Evolutionary conservation across 148 eudicot genomes (phyloP).

Genomic region (Dianthus caryophyllus): DNA sequence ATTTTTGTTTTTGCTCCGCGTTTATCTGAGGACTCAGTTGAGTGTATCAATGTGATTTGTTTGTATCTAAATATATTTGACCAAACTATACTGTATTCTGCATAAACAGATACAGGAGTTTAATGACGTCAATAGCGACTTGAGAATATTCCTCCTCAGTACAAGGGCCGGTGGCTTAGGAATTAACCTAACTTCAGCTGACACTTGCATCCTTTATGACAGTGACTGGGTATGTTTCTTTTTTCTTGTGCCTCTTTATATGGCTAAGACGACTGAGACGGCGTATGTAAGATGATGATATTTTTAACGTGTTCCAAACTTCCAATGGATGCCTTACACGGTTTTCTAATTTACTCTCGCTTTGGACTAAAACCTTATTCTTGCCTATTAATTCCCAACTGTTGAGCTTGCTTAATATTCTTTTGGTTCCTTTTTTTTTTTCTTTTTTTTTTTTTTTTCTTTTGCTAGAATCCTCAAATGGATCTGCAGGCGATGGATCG

Average conservation of each 20-base stretch:
- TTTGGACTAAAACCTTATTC: neutral
- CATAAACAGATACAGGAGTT: constrained; percentile 71
- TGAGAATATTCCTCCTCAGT: constrained; percentile 80
- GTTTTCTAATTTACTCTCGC: neutral
- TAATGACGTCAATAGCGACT: constrained; percentile 60
- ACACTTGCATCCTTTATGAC: constrained; percentile 95
- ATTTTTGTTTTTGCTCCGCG: neutral
- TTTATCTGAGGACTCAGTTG: neutral
- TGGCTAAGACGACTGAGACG: neutral
- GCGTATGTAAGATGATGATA: neutral
- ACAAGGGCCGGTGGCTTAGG: constrained; percentile 99
- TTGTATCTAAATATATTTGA: constrained; percentile 2
- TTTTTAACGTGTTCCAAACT: too few species aligned
- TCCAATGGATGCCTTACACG: neutral
- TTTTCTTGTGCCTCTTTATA: neutral
- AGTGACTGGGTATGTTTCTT: constrained; percentile 78
- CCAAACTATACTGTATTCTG: neutral
- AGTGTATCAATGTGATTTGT: neutral
- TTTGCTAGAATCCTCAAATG: constrained; percentile 95
- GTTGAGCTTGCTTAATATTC: constrained; percentile 9
- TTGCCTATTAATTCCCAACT: constrained; percentile 4
- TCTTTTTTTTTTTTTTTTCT: too few species aligned
- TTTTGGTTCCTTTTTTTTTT: too few species aligned
- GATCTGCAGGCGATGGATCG: constrained; percentile 99
- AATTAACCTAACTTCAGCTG: constrained; percentile 94